A percentile compares a stretch with the other conserved stretches of the same genome.
phyloP scores from a whole-genome alignment of 2,329 filamentous ascomycete species.

The Colletotrichum cordylinicola region DNA sequence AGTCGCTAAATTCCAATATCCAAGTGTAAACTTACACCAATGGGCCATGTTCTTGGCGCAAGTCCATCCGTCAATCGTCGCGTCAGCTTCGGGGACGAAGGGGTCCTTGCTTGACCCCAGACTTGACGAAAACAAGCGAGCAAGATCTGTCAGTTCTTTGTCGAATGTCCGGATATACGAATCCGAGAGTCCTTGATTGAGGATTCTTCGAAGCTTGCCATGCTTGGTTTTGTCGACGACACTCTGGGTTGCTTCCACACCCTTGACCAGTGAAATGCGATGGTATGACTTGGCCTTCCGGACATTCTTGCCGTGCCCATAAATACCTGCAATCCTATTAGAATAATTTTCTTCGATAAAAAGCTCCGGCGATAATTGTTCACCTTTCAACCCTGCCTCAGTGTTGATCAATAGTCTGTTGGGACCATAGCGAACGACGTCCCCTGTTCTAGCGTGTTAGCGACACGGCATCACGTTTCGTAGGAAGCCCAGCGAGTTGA shows the following conservation, averaged over 20 bases:
- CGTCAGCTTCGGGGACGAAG: not conserved
- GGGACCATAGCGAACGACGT: slow-evolving; percentile 3
- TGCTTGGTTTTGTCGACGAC: slow-evolving; percentile 8
- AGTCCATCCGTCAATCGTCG: not conserved
- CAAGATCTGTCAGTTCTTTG: not conserved
- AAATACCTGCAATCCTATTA: not conserved
- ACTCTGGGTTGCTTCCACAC: slow-evolving; percentile 3
- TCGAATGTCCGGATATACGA: slow-evolving; percentile 1
- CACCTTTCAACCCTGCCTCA: not conserved
- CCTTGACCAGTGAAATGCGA: not conserved
- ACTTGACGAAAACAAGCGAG: not conserved
- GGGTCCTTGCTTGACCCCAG: not conserved
- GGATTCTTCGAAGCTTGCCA: not conserved
- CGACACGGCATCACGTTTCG: not conserved
- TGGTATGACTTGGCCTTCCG: slow-evolving; percentile 1
- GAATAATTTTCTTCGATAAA: not conserved
- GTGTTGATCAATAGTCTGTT: slow-evolving; percentile 1
- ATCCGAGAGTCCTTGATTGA: slow-evolving; percentile 8
- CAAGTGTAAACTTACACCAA: not conserved
- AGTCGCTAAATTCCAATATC: not conserved
- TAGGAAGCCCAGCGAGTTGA: not conserved
- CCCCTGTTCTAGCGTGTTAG: not conserved
- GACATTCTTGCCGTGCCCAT: slow-evolving; percentile 2
- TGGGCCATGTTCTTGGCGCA: not conserved
- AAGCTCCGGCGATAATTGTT: not conserved